phyloP scores from a whole-genome alignment of 2,329 filamentous ascomycete species.

The Xylaria sp. region DNA sequence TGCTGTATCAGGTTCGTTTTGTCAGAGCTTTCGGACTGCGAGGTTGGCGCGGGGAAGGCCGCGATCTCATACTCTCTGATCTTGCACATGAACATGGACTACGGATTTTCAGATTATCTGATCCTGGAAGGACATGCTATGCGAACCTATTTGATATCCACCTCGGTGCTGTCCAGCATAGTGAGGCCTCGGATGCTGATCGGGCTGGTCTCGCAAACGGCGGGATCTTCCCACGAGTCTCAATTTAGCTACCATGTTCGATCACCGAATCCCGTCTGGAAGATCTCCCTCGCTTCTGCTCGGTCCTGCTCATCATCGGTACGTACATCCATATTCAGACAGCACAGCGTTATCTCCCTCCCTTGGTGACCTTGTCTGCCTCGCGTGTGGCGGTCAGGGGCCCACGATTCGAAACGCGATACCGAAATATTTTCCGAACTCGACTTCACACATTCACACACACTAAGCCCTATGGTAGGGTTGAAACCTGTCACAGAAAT shows the following conservation, averaged over 20 bases:
- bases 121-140: no score
- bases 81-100: no score
- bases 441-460: not conserved
- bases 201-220: not conserved
- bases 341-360: no score
- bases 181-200: not conserved
- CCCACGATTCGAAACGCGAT: not conserved
- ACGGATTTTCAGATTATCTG: no score
- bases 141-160: not conserved
- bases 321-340: no score
- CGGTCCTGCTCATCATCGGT: no score
- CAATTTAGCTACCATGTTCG: not conserved
- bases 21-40: not conserved
- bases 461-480: conserved; percentile 15
- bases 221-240: not conserved
- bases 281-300: not conserved
- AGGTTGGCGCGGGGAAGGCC: no score
- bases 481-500: conserved; percentile 1
- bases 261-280: not conserved
- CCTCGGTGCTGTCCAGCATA: not conserved
- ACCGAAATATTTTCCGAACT: not conserved
- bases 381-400: not conserved
- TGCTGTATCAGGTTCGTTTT: not conserved
- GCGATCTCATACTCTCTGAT: not conserved
- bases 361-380: not conserved